Percentiles rank a stretch among this genome's conserved stretches.
These are phyloP conservation scores for Botrytis medusae DNA, from an alignment of 2,329 filamentous ascomycete genomes.

Conservation along the genomic window DNA sequence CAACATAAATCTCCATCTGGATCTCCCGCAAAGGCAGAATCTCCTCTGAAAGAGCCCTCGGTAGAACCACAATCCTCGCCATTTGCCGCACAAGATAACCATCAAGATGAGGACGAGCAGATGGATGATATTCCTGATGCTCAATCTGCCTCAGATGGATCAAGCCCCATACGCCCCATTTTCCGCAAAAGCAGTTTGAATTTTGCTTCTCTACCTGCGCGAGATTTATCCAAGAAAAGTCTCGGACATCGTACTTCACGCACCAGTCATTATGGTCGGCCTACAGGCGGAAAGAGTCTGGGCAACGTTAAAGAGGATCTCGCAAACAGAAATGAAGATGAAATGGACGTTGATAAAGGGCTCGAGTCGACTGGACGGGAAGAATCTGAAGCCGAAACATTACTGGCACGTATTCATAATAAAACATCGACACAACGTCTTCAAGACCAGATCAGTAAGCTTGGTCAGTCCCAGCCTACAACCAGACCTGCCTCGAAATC, in stretches of 20 bases:
- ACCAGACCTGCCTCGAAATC: slow-evolving; percentile 39
- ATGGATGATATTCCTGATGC: slow-evolving; percentile 49
- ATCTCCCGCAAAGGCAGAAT: slow-evolving; percentile 22
- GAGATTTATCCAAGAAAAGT: slow-evolving; percentile 86
- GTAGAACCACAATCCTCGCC: slow-evolving; percentile 6
- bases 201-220: slow-evolving; percentile 87
- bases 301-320: slow-evolving; percentile 49
- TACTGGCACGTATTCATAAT: slow-evolving; percentile 60
- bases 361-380: slow-evolving; percentile 39
- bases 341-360: slow-evolving; percentile 52
- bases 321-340: slow-evolving; percentile 57
- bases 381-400: slow-evolving; percentile 46
- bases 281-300: slow-evolving; percentile 72
- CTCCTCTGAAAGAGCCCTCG: slow-evolving; percentile 22
- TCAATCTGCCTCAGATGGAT: slow-evolving; percentile 65
- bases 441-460: slow-evolving; percentile 84
- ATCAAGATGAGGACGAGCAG: slow-evolving; percentile 35
- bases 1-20: slow-evolving; percentile 26
- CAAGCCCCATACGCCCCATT: slow-evolving; percentile 72
- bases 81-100: slow-evolving; percentile 28
- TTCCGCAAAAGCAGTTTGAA: slow-evolving; percentile 92
- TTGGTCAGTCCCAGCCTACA: slow-evolving; percentile 53
- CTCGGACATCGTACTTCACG: slow-evolving; percentile 70
- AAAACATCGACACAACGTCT: slow-evolving; percentile 93
- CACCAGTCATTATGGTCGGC: slow-evolving; percentile 71